These are phyloP conservation scores for Silybum marianum DNA, from an alignment of 129 eudicot genomes.

Conservation along the genomic window DNA sequence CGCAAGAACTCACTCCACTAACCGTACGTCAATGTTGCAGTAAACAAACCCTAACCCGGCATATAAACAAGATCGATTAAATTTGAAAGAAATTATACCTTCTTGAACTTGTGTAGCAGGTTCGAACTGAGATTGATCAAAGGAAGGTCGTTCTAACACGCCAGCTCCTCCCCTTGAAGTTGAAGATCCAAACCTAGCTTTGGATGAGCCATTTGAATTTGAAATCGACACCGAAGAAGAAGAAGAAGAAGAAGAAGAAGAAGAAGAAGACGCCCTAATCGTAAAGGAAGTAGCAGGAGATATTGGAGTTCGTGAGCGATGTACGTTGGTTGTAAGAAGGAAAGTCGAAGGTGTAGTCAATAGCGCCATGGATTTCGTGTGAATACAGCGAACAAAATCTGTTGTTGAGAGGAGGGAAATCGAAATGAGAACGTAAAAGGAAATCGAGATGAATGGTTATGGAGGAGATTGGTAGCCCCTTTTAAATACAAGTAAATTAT, in stretches of 20 bases:
- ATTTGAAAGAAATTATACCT: slow-evolving; percentile 28
- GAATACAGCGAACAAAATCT: too few species aligned
- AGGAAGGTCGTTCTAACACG: slow-evolving; percentile 47
- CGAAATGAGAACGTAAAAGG: background rate
- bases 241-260: slow-evolving; percentile 17
- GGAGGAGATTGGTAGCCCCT: background rate
- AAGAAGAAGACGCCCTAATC: slow-evolving; percentile 9
- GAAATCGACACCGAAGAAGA: slow-evolving; percentile 19
- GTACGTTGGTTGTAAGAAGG: slow-evolving; percentile 10
- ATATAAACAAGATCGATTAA: background rate
- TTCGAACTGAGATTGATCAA: slow-evolving; percentile 54
- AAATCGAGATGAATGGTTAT: background rate
- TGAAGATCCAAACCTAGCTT: slow-evolving; percentile 43
- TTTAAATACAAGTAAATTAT: background rate
- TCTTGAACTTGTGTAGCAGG: slow-evolving; percentile 50
- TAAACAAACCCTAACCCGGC: background rate
- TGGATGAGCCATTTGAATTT: slow-evolving; percentile 24
- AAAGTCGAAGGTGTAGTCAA: background rate
- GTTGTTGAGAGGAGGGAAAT: background rate
- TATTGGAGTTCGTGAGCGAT: slow-evolving; percentile 22
- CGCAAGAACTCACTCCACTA: background rate
- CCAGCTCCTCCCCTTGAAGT: slow-evolving; percentile 37
- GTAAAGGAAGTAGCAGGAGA: background rate
- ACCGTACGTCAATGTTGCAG: background rate
- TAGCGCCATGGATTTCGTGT: slow-evolving; percentile 22